Percentiles rank a stretch among this genome's conserved stretches.
These are phyloP conservation scores for Brassica balearica DNA, from an alignment of 441 rosid genomes.

Conservation along the genomic window DNA sequence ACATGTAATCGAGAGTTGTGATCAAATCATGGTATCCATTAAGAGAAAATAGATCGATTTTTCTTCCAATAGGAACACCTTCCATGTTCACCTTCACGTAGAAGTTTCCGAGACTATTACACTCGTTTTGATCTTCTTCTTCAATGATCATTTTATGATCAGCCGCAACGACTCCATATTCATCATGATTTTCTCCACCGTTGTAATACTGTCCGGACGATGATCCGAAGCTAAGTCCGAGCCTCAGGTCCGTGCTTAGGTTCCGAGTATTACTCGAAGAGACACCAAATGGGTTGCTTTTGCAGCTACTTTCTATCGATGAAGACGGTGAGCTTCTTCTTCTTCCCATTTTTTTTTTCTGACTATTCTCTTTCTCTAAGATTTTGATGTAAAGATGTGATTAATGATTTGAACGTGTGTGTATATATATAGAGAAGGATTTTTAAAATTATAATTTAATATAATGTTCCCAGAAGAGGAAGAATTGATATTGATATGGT, in stretches of 20 bases:
- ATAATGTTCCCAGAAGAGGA: constrained; percentile 4
- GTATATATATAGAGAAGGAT: constrained; percentile 31
- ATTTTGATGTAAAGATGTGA: constrained; percentile 21
- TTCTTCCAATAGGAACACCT: constrained; percentile 90
- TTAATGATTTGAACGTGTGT: constrained; percentile 41
- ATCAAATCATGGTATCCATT: constrained; percentile 72
- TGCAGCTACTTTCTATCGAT: constrained; percentile 58
- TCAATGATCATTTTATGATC: constrained; percentile 46
- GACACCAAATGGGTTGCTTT: constrained; percentile 36
- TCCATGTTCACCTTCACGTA: constrained; percentile 95
- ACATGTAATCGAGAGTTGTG: constrained; percentile 78
- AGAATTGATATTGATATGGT: constrained; percentile 17
- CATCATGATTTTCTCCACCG: constrained; percentile 51
- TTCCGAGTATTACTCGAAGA: constrained; percentile 44
- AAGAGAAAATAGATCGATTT: constrained; percentile 70
- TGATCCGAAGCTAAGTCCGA: constrained; percentile 65
- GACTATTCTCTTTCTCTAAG: constrained; percentile 7
- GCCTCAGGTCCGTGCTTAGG: constrained; percentile 75
- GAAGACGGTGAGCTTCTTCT: constrained; percentile 62
- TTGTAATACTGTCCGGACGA: constrained; percentile 40
- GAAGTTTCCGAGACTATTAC: constrained; percentile 67
- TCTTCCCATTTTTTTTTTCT: constrained; percentile 54
- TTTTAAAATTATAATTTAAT: neutral
- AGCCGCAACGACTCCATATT: constrained; percentile 30
- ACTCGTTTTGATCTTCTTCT: constrained; percentile 63